Evolutionary conservation across 768 basidiomycete species (phyloP).

Genomic region (Favolaschia claudopus): DNA sequence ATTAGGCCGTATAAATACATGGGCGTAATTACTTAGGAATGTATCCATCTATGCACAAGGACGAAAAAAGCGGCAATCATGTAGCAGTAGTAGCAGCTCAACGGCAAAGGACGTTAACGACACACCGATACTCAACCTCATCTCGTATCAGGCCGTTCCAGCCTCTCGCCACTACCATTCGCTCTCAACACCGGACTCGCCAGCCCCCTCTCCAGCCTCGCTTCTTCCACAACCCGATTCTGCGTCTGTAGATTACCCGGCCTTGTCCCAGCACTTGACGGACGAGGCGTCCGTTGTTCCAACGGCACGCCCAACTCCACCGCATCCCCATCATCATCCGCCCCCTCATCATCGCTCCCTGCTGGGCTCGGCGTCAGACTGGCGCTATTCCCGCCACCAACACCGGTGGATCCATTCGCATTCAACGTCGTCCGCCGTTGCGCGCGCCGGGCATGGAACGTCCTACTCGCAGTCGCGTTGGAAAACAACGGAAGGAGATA

Average conservation of each 20-base stretch:
- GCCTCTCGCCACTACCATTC: slow-evolving; percentile 23
- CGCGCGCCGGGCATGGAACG: slow-evolving; percentile 81
- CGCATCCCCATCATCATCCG: slow-evolving; percentile 24
- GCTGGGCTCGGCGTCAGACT: slow-evolving; percentile 36
- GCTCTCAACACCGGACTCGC: slow-evolving; percentile 66
- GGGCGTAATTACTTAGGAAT: too few relatives aligned
- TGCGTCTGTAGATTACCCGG: slow-evolving; percentile 32
- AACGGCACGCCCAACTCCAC: slow-evolving; percentile 30
- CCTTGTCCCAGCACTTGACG: too few relatives aligned
- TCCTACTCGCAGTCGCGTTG: slow-evolving; percentile 87
- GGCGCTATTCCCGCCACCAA: slow-evolving; percentile 31
- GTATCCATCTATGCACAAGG: neutral
- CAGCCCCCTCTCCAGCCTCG: slow-evolving; percentile 68
- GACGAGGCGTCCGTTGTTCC: slow-evolving; percentile 49
- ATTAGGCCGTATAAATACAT: too few relatives aligned
- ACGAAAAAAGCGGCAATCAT: too few relatives aligned
- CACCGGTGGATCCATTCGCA: too few relatives aligned
- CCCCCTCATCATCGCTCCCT: slow-evolving; percentile 45
- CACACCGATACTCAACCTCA: neutral
- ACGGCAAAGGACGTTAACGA: too few relatives aligned
- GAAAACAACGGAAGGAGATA: slow-evolving; percentile 94
- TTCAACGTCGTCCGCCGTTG: slow-evolving; percentile 55
- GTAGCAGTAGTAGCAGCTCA: too few relatives aligned
- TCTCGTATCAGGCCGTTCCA: slow-evolving; percentile 9
- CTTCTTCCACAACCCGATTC: slow-evolving; percentile 50